Conservation (phyloP, 176 grass and related monocot species). For the Phoenix roebelenii region DNA sequence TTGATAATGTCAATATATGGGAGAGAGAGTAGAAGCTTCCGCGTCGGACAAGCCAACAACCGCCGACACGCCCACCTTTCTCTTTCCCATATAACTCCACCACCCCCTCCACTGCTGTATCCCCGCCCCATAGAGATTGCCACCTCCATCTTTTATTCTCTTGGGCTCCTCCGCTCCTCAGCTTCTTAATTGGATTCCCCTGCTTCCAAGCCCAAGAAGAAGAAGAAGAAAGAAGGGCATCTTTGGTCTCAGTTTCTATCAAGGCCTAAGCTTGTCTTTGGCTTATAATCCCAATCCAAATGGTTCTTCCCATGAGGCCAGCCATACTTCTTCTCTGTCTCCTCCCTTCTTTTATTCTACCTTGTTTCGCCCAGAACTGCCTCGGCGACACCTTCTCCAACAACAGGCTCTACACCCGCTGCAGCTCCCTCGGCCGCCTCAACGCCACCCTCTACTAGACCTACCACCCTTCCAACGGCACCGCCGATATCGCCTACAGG, state of each 20-base stretch:
- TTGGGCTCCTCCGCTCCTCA: background rate
- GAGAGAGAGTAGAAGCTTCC: background rate
- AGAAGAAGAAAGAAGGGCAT: no score
- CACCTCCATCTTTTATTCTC: no score
- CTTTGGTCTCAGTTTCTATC: no score
- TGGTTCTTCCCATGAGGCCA: background rate
- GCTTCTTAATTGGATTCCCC: background rate
- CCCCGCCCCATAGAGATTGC: background rate
- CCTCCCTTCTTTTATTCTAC: slow-evolving; percentile 13
- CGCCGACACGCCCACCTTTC: slow-evolving; percentile 10
- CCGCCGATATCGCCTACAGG: slow-evolving; percentile 62
- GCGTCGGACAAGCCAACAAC: slow-evolving; percentile 13
- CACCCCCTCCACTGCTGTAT: background rate
- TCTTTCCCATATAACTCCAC: slow-evolving; percentile 1
- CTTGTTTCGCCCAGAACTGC: slow-evolving; percentile 37
- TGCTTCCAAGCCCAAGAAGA: no score
- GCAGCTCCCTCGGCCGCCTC: slow-evolving; percentile 41
- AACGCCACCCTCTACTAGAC: slow-evolving; percentile 66
- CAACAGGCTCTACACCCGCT: slow-evolving; percentile 30
- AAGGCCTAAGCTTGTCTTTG: no score
- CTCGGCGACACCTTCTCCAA: slow-evolving; percentile 30
- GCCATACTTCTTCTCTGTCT: background rate
- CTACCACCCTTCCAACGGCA: slow-evolving; percentile 56
- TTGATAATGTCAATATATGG: no score
- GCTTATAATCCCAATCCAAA: no score